A percentile compares a stretch with the other conserved stretches of the same genome.
Evolutionary conservation across 306 rosid species (phyloP).

Genomic region (Crotalaria pallida): DNA sequence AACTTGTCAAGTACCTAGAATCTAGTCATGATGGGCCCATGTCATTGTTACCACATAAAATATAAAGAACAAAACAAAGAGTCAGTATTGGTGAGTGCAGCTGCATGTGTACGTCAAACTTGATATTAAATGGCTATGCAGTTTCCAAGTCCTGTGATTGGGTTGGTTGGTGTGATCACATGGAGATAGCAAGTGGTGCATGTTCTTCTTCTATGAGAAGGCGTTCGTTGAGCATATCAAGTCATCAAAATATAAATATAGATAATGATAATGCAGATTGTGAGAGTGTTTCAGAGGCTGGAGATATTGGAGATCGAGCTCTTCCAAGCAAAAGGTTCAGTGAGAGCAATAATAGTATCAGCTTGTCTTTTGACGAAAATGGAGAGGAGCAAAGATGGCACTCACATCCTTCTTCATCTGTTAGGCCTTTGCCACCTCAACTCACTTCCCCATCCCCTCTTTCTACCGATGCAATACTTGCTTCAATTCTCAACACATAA

Average conservation of each 20-base stretch:
- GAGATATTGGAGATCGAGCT: conserved; percentile 85
- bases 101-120: background rate
- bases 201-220: conserved; percentile 44
- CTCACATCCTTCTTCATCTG: conserved; percentile 20
- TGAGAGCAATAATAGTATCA: conserved; percentile 34
- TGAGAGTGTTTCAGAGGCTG: conserved; percentile 74
- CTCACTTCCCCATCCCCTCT: conserved; percentile 23
- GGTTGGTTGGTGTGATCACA: background rate
- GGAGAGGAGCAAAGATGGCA: conserved; percentile 35
- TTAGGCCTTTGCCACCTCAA: conserved; percentile 35
- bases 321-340: conserved; percentile 50
- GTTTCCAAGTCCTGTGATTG: background rate
- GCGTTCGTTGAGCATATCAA: conserved; percentile 50
- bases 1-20: background rate
- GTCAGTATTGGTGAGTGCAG: background rate
- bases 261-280: conserved; percentile 38
- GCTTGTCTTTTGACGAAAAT: conserved; percentile 43
- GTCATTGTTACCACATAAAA: background rate
- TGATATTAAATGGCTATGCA: background rate
- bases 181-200: conserved; percentile 43
- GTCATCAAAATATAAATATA: conserved; percentile 18
- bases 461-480: conserved; percentile 25
- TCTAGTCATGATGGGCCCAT: background rate
- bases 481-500: conserved; percentile 33
- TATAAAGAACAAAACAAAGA: background rate